These are phyloP conservation scores for Fraxinus cuspidata DNA, from an alignment of 257 asterid genomes.

Conservation along the genomic window DNA sequence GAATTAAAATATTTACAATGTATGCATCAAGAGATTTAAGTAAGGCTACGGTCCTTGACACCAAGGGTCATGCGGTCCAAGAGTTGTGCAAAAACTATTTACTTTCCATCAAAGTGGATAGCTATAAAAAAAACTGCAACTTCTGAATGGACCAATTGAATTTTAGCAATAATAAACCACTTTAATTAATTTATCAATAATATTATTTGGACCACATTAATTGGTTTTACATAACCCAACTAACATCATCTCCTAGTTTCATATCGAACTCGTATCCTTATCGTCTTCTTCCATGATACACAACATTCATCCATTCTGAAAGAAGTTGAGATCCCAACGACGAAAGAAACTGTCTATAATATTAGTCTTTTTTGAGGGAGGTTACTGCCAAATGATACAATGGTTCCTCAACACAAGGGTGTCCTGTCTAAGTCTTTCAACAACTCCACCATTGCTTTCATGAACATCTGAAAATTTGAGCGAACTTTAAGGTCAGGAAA, in stretches of 20 bases:
- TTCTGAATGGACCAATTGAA: too few species aligned
- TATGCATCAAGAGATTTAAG: too few species aligned
- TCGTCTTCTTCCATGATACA: conserved; percentile 9
- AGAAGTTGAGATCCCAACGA: conserved; percentile 81
- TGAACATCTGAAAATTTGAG: conserved; percentile 62
- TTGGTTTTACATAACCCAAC: too few species aligned
- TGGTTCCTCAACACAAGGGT: conserved; percentile 24
- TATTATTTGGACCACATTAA: too few species aligned
- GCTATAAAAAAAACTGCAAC: too few species aligned
- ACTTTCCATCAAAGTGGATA: too few species aligned
- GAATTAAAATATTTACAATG: too few species aligned
- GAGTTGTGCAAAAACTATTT: too few species aligned
- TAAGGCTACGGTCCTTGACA: too few species aligned
- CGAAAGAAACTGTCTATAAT: conserved; percentile 74
- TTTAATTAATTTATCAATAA: too few species aligned
- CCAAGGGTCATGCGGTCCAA: too few species aligned
- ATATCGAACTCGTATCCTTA: not conserved
- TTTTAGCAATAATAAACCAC: too few species aligned
- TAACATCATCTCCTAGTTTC: not conserved
- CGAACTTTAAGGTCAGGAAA: not conserved
- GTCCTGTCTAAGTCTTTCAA: conserved; percentile 29
- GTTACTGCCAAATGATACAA: conserved; percentile 29
- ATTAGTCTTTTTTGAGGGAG: conserved; percentile 41
- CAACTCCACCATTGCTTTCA: conserved; percentile 75
- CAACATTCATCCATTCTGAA: conserved; percentile 53